Evolutionary conservation across 192 early-diverging fungal species (phyloP).

Genomic region (Podila verticillata): DNA sequence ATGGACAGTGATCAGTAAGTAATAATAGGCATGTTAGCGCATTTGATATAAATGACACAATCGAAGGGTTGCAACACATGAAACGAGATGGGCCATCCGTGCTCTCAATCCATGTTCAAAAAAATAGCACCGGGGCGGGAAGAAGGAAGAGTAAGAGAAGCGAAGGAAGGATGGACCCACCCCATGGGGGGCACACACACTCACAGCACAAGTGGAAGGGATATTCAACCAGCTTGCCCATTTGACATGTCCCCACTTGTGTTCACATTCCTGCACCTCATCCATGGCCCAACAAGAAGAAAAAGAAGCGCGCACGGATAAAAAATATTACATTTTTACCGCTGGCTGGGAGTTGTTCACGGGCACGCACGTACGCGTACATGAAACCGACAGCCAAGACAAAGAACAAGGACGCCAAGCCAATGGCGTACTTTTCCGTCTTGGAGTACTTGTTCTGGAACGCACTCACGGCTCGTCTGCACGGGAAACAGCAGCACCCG

Average conservation of each 20-base stretch:
- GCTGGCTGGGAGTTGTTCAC: constrained; percentile 25
- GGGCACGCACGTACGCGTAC: constrained; percentile 36
- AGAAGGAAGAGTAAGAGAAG: neutral
- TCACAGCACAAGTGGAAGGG: neutral
- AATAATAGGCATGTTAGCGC: no score
- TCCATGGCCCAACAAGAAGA: neutral
- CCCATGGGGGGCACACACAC: neutral
- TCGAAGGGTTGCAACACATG: no score
- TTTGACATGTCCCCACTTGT: neutral
- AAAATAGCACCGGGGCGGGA: no score
- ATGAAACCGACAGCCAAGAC: constrained; percentile 26
- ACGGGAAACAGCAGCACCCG: constrained; percentile 41
- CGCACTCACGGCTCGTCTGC: neutral
- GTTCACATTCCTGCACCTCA: neutral
- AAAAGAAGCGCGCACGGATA: neutral
- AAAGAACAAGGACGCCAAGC: constrained; percentile 7
- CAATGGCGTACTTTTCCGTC: constrained; percentile 29
- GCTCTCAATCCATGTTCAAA: no score
- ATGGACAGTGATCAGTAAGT: no score
- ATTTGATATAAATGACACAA: no score
- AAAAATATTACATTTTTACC: constrained; percentile 35
- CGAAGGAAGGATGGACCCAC: neutral
- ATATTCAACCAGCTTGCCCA: neutral
- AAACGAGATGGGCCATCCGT: no score
- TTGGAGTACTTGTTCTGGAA: constrained; percentile 29